These are phyloP conservation scores for Globisporangium heterothallicum DNA, from an alignment of 352 stramenopile species.

Conservation along the genomic window DNA sequence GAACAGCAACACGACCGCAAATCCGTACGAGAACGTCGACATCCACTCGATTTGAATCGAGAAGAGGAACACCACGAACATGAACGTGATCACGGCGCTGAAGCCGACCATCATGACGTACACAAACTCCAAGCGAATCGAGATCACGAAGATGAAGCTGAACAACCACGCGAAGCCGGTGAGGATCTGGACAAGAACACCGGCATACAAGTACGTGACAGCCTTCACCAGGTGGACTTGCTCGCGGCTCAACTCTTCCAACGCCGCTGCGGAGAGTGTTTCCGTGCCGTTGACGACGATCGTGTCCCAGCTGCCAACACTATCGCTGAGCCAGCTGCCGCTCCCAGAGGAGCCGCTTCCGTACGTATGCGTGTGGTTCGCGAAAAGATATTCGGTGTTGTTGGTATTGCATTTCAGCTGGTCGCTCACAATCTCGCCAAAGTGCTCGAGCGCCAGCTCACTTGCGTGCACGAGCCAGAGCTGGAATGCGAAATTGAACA, in stretches of 20 bases:
- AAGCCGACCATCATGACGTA: constrained; percentile 75
- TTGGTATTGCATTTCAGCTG: constrained; percentile 31
- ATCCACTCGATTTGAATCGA: constrained; percentile 62
- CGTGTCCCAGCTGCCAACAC: constrained; percentile 18
- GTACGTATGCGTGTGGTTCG: not conserved
- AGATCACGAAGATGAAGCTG: constrained; percentile 79
- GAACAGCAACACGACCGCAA: constrained; percentile 64
- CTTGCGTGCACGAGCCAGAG: constrained; percentile 64
- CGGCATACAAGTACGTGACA: constrained; percentile 47
- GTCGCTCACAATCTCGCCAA: constrained; percentile 27
- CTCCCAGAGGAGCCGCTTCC: constrained; percentile 13
- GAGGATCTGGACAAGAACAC: constrained; percentile 57
- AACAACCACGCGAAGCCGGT: constrained; percentile 68
- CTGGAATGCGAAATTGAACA: constrained; percentile 75
- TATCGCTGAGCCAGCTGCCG: constrained; percentile 14
- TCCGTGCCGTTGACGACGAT: constrained; percentile 17
- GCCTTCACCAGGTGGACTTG: constrained; percentile 28
- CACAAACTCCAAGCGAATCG: constrained; percentile 85
- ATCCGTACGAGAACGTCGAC: constrained; percentile 51
- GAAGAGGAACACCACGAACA: constrained; percentile 49
- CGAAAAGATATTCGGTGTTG: constrained; percentile 7
- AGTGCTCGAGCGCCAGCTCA: constrained; percentile 44
- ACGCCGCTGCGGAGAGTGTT: not conserved
- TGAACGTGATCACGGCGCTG: constrained; percentile 49
- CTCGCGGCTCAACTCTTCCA: constrained; percentile 20